phyloP scores from a whole-genome alignment of 768 basidiomycete species.

The Gautieria morchelliformis region DNA sequence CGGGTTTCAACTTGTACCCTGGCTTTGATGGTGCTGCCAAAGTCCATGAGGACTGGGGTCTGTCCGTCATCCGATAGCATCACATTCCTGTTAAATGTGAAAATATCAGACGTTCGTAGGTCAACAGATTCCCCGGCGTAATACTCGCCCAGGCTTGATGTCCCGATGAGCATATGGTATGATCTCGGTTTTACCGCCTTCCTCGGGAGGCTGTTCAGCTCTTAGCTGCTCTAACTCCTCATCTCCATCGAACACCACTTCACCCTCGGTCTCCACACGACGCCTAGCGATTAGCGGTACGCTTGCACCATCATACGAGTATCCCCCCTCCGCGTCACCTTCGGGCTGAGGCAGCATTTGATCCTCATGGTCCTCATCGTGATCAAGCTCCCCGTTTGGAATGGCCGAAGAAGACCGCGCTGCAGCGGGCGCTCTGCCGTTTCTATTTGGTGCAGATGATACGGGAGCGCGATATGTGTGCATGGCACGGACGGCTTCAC shows the following conservation, averaged over 20 bases:
- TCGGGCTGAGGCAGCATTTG: constrained; percentile 70
- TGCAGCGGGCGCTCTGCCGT: neutral
- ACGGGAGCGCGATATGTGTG: constrained; percentile 69
- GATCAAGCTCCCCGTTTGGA: neutral
- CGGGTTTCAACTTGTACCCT: constrained; percentile 74
- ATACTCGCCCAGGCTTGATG: constrained; percentile 81
- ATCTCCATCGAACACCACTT: constrained; percentile 72
- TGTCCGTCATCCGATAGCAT: constrained; percentile 90
- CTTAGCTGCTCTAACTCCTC: constrained; percentile 42
- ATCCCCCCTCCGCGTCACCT: constrained; percentile 64
- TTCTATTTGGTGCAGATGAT: neutral
- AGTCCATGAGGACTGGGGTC: constrained; percentile 93
- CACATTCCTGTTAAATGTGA: constrained; percentile 55
- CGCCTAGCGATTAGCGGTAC: constrained; percentile 56
- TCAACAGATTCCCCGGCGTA: neutral
- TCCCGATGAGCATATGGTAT: constrained; percentile 95
- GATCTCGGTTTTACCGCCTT: constrained; percentile 39
- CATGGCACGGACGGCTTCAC: constrained; percentile 90
- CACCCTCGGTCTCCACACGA: constrained; percentile 41
- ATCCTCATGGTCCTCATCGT: constrained; percentile 49
- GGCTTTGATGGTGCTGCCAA: constrained; percentile 86
- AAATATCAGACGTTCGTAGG: no score
- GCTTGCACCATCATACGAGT: constrained; percentile 47
- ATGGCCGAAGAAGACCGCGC: neutral
- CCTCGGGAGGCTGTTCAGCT: constrained; percentile 19